Base-by-base conservation (phyloP, 192 early-diverging fungal species). In the Rhizophlyctis rosea region DNA sequence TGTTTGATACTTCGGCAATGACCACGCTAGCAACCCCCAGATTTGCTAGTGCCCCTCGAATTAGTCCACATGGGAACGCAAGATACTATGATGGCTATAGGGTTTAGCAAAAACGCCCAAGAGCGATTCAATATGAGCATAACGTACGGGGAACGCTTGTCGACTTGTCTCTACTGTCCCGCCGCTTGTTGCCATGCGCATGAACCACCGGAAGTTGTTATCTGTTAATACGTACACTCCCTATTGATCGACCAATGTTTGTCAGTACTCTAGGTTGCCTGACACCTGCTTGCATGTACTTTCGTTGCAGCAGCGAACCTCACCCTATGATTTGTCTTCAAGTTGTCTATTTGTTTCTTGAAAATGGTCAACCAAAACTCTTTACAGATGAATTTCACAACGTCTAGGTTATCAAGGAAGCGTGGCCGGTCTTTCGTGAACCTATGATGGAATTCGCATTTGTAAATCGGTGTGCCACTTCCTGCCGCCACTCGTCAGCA, bases 371-470 rank as follows among this genome's bases (percentile, higher is more conserved):
- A 88, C 98, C 98, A 99, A 25, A 96, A 81, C 53, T 99, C 98
- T 71, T 98, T 97, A 80, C 98, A 99, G 9, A 99, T 86, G 81
- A 96, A 99, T 71, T 99, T 99, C 53, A 99, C 90, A 31, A 96
- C 89, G 50, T 98, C 98, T 24, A 99, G 75, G 30, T 88, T 98
- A 77, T 98, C 96, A 0, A 81, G 76, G 67, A 99, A 91, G 3
- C 98, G 87, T 60, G 90, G 83, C 61, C 88, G 81, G 50, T 95
- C 88, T 59, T 87, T 85, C 0, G 94, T 90, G 61, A 91, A 87
- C 61, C 90, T 92, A 75, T 32, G 24, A 34, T 1, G 34, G 5
- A 13, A 23, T 0, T 14, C n/a, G 47, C 16, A 1, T 7, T 4
- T 21, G 32, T 13, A 44, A 7, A 18, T 44, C 39, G 18, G 39